Base-by-base conservation (phyloP, 768 basidiomycete species). In the Sistotremastrum suecicum region DNA sequence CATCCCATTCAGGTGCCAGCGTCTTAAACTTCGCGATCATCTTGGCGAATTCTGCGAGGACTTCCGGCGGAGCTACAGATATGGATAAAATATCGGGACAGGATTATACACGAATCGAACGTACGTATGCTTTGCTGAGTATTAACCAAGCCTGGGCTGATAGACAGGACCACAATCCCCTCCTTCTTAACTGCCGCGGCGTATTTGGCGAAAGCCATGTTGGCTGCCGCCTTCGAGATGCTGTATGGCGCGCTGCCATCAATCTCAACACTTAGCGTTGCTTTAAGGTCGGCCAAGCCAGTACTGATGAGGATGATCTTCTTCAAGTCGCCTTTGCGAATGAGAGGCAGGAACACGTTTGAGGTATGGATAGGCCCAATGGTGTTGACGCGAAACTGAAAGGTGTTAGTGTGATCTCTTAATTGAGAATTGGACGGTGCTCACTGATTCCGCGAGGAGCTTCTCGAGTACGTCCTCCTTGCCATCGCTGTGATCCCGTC, bases 311-410 rank as follows among this genome's bases (percentile, higher is more conserved):
- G 53, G 50, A 66, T 50, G 39, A 68, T 62, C 47, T 63, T 65
- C 56, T 67, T 64, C 20, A 46, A 37, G n/a, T 53, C 12, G 7
- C 64, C 58, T 3, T 54, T 51, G 34, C 20, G 8, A 30, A 7
- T 53, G 20, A 69, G 57, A 7, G 68, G 67, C 5, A 70, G 58
- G 57, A 69, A 65, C 3, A 54, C 54, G 52, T 65, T 63, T 48
- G 56, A 63, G 7, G 63, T 60, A 49, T 57, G 55, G 10, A 66
- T 54, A 12, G 59, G 55, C 31, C 64, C 66, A 42, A 63, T 38
- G 39, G 63, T 60, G 53, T 70, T 69, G 32, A 56, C 53, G 10
- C 56, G 51, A 51, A 58, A 60, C 58, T 62, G 42, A 1, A 39
- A 31, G 5, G 37, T 30, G 11, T 20, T 5, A 11, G 10, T 41